phyloP scores from a whole-genome alignment of 108 stramenopile genomes.

The Parmales sp. region DNA sequence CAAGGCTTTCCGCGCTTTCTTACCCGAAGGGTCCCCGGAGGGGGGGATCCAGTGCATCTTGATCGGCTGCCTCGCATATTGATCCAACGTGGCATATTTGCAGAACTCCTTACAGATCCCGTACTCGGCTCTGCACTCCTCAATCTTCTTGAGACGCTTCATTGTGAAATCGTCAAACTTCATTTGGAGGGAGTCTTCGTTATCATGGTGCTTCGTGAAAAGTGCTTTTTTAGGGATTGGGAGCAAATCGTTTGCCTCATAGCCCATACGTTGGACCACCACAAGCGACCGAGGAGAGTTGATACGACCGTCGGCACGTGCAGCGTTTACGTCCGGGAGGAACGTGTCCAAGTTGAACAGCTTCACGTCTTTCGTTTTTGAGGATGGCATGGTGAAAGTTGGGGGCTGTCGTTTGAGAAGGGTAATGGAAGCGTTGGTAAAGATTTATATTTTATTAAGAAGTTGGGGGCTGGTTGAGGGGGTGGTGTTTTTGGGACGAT shows the following conservation, averaged over 20 bases:
- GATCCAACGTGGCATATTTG: neutral
- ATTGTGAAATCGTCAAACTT: neutral
- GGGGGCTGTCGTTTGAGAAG: too few relatives aligned
- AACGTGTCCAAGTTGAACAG: neutral
- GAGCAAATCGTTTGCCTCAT: neutral
- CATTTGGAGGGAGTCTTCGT: neutral
- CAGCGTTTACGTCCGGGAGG: neutral
- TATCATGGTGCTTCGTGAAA: neutral
- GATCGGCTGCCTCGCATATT: neutral
- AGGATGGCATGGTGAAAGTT: too few relatives aligned
- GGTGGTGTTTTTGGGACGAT: too few relatives aligned
- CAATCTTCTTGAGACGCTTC: neutral
- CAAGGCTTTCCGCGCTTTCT: neutral
- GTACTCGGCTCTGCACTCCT: slow-evolving; percentile 9
- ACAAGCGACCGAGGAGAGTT: neutral
- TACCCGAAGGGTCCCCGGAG: neutral
- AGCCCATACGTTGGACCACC: neutral
- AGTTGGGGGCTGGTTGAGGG: too few relatives aligned
- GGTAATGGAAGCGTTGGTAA: too few relatives aligned
- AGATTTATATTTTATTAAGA: too few relatives aligned
- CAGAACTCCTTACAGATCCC: slow-evolving; percentile 6
- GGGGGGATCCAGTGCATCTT: slow-evolving; percentile 8
- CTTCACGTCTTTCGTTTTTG: too few relatives aligned
- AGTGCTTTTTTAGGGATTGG: neutral
- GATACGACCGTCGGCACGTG: neutral